phyloP scores from a whole-genome alignment of 306 rosid genomes.

The Psophocarpus tetragonolobus region DNA sequence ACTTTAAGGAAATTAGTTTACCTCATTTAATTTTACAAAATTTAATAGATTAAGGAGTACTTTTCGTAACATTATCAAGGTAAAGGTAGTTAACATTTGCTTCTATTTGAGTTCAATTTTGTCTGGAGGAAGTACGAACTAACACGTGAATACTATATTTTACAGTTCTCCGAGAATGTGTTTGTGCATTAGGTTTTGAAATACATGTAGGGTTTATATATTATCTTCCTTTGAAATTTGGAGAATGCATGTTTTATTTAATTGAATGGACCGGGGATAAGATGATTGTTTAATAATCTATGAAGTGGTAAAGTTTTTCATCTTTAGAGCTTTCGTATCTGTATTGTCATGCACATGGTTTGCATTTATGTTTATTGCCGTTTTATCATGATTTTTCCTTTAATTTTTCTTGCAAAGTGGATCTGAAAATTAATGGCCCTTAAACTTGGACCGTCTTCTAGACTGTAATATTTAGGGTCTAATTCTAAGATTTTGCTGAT shows the following conservation, averaged over 20 bases:
- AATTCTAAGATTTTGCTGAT: neutral
- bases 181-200: neutral
- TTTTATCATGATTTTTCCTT: slow-evolving; percentile 1
- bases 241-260: neutral
- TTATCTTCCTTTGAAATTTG: neutral
- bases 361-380: neutral
- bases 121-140: too few species aligned
- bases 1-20: too few species aligned
- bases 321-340: slow-evolving; percentile 3
- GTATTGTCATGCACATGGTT: neutral
- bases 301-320: slow-evolving; percentile 11
- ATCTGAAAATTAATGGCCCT: neutral
- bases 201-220: neutral
- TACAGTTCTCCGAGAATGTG: neutral
- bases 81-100: too few species aligned
- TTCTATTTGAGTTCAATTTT: too few species aligned
- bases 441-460: neutral
- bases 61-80: too few species aligned
- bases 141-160: neutral
- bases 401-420: neutral
- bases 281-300: slow-evolving; percentile 6
- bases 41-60: too few species aligned
- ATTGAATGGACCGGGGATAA: neutral
- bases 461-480: neutral
- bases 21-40: too few species aligned